Conservation (phyloP, 2,329 filamentous ascomycete genomes). For the Cercospora janseana region DNA sequence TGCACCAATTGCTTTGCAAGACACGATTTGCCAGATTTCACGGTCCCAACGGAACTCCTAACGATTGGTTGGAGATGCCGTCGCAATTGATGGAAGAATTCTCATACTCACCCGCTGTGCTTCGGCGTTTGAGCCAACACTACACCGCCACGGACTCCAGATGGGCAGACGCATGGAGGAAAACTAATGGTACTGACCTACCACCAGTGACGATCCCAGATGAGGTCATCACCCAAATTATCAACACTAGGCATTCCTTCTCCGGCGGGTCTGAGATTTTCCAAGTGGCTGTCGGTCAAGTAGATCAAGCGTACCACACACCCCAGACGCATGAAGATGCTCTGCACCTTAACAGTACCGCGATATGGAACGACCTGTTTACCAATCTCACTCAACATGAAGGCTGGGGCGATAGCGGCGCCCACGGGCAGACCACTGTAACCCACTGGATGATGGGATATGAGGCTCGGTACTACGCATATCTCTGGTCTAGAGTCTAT, state of each 20-base stretch:
- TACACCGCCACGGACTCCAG: constrained; percentile 9
- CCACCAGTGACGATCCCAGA: constrained; percentile 7
- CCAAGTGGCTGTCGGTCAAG: not conserved
- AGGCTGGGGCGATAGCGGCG: not conserved
- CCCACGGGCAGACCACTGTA: constrained; percentile 7
- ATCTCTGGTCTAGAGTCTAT: constrained; percentile 63
- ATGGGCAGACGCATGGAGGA: constrained; percentile 5
- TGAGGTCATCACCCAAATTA: not conserved
- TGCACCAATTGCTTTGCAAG: constrained; percentile 15
- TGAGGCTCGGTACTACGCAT: constrained; percentile 3
- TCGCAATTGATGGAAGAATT: constrained; percentile 21
- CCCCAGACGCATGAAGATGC: constrained; percentile 6
- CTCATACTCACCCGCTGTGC: constrained; percentile 3
- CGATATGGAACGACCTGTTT: not conserved
- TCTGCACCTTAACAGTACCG: constrained; percentile 5
- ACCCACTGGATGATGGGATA: constrained; percentile 2
- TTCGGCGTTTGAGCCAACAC: constrained; percentile 19
- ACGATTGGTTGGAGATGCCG: constrained; percentile 14
- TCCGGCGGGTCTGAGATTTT: not conserved
- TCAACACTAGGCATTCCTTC: constrained; percentile 3
- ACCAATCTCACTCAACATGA: not conserved
- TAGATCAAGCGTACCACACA: constrained; percentile 4
- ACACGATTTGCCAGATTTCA: constrained; percentile 5
- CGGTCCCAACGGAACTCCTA: constrained; percentile 6
- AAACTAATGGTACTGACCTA: not conserved